phyloP scores from a whole-genome alignment of 179 eudicot species.

The Beta corolliflora region DNA sequence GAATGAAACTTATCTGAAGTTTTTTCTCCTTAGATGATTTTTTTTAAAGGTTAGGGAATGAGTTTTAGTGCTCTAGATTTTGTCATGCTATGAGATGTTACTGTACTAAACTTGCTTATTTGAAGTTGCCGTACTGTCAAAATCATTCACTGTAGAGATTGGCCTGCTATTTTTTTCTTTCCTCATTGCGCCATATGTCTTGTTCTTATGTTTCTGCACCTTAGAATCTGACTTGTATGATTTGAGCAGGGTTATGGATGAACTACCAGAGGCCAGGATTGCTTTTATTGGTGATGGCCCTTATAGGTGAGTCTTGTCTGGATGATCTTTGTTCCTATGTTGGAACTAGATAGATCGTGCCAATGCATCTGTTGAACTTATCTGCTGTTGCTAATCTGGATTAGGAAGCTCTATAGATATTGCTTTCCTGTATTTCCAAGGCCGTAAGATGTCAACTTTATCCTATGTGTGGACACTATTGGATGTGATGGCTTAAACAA shows the following conservation, averaged over 20 bases:
- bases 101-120: background rate
- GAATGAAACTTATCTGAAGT: too few relatives aligned
- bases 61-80: background rate
- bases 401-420: background rate
- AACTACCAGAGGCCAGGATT: constrained; percentile 80
- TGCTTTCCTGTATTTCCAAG: background rate
- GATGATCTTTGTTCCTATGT: background rate
- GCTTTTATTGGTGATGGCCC: constrained; percentile 98
- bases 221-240: constrained; percentile 14
- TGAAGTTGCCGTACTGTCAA: background rate
- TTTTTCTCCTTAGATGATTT: too few relatives aligned
- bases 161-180: background rate
- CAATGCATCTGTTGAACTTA: background rate
- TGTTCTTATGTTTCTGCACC: background rate
- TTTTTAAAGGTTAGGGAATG: too few relatives aligned
- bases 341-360: background rate
- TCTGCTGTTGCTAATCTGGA: background rate
- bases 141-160: background rate
- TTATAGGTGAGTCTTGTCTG: constrained; percentile 55
- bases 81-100: background rate
- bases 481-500: background rate
- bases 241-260: constrained; percentile 79
- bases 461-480: background rate
- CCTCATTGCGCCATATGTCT: background rate
- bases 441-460: background rate